Evolutionary conservation across 2,329 filamentous ascomycete genomes (phyloP).

Genomic region (Sporothrix dimorphospora): DNA sequence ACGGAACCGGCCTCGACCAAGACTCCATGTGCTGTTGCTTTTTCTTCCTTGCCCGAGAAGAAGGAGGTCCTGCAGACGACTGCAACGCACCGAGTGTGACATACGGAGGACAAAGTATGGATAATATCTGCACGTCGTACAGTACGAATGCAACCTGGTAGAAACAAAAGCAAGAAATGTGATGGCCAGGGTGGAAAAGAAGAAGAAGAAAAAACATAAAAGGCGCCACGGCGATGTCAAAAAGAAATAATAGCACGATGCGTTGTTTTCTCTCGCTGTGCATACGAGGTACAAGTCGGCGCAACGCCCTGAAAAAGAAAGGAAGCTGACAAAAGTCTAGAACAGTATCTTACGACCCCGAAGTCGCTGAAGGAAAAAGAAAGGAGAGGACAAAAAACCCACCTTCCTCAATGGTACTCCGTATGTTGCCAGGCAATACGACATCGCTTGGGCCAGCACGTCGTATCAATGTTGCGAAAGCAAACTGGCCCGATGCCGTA

Average conservation of each 20-base stretch:
- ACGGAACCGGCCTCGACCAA: neutral
- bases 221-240: neutral
- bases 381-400: neutral
- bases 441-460: conserved; percentile 11
- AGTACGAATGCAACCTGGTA: too few relatives aligned
- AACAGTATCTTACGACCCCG: neutral
- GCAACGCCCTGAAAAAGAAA: neutral
- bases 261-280: neutral
- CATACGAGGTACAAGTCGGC: neutral
- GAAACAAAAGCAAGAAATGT: too few relatives aligned
- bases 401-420: neutral
- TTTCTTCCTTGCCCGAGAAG: neutral
- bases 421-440: conserved; percentile 9
- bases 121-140: neutral
- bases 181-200: too few relatives aligned
- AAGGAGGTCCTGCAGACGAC: conserved; percentile 2
- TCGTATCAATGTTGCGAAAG: conserved; percentile 7
- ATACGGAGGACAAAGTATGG: neutral
- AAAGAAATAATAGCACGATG: neutral
- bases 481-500: neutral
- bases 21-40: neutral
- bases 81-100: conserved; percentile 5
- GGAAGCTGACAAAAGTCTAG: conserved; percentile 2
- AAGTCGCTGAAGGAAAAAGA: neutral
- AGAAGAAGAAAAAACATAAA: conserved; percentile 2